These are phyloP conservation scores for Chamaecyparis obtusa DNA, from an alignment of 75 land plant genomes.

Conservation along the genomic window DNA sequence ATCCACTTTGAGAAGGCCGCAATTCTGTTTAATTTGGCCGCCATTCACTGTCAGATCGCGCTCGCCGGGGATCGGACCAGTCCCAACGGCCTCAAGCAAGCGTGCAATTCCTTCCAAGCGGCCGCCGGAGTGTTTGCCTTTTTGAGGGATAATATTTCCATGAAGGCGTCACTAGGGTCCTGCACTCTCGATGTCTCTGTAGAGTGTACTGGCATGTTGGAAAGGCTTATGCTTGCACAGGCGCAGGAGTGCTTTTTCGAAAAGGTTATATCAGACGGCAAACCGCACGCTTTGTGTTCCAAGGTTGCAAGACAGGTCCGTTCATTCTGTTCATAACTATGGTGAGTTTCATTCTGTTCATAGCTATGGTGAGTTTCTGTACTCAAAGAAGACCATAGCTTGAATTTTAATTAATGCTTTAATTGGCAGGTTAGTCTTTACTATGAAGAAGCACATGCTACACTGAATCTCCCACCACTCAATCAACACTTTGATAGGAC, in stretches of 20 bases:
- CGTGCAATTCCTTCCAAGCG: constrained; percentile 78
- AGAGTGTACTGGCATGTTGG: constrained; percentile 95
- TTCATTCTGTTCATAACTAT: neutral
- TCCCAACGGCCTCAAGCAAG: constrained; percentile 63
- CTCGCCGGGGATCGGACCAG: constrained; percentile 68
- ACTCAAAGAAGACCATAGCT: neutral
- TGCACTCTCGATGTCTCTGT: constrained; percentile 76
- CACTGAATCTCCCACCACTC: constrained; percentile 68
- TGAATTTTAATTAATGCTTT: neutral
- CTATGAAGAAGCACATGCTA: constrained; percentile 89
- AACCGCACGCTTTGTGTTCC: constrained; percentile 74
- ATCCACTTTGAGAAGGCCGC: constrained; percentile 97
- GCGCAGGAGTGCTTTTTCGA: constrained; percentile 99
- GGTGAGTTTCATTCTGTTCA: neutral
- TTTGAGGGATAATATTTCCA: constrained; percentile 68
- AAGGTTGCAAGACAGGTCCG: constrained; percentile 89
- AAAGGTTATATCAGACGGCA: constrained; percentile 88
- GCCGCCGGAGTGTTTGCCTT: constrained; percentile 94
- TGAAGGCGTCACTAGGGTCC: constrained; percentile 50
- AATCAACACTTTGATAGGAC: constrained; percentile 90
- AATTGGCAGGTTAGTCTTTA: constrained; percentile 64
- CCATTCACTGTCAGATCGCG: constrained; percentile 88
- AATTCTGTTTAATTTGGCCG: constrained; percentile 87
- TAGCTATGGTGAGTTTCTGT: neutral
- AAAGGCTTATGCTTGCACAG: constrained; percentile 98